These are phyloP conservation scores for Vittaforma corneae DNA, from an alignment of 371 early-diverging fungal genomes.

Conservation along the genomic window DNA sequence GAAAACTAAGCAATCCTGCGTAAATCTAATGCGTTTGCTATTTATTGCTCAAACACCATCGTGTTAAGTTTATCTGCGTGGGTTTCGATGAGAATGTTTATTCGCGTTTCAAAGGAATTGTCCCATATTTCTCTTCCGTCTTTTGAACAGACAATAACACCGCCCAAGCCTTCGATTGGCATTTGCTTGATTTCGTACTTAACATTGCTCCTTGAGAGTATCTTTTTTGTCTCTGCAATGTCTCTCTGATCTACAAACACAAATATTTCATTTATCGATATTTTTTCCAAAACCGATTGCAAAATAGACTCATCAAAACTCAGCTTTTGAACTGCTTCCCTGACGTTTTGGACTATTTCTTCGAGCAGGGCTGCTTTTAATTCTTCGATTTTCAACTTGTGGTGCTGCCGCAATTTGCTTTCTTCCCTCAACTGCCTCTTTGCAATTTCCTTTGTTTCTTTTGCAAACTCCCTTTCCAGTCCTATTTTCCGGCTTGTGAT, in stretches of 20 bases:
- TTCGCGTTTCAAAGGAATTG: conserved; percentile 51
- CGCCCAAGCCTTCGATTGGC: conserved; percentile 38
- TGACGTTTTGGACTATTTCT: conserved; percentile 25
- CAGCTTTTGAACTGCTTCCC: background rate
- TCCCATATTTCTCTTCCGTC: conserved; percentile 49
- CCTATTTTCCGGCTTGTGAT: conserved; percentile 27
- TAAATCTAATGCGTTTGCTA: no score
- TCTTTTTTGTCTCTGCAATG: background rate
- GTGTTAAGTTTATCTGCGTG: background rate
- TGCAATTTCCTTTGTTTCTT: conserved; percentile 42
- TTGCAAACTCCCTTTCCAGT: conserved; percentile 33
- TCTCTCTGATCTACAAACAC: background rate
- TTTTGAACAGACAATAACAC: conserved; percentile 45
- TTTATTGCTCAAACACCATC: background rate
- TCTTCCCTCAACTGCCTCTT: conserved; percentile 34
- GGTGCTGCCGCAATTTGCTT: conserved; percentile 38
- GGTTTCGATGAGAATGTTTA: conserved; percentile 25
- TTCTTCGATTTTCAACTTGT: conserved; percentile 26
- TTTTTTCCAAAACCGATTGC: conserved; percentile 33
- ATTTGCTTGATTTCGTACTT: conserved; percentile 31
- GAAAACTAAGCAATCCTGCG: no score
- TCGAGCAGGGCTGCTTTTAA: conserved; percentile 42
- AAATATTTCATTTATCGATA: conserved; percentile 4
- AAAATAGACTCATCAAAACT: conserved; percentile 22
- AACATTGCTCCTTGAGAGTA: conserved; percentile 5